Conservation (phyloP, 331 rosid species). For the Dryas integrifolia region DNA sequence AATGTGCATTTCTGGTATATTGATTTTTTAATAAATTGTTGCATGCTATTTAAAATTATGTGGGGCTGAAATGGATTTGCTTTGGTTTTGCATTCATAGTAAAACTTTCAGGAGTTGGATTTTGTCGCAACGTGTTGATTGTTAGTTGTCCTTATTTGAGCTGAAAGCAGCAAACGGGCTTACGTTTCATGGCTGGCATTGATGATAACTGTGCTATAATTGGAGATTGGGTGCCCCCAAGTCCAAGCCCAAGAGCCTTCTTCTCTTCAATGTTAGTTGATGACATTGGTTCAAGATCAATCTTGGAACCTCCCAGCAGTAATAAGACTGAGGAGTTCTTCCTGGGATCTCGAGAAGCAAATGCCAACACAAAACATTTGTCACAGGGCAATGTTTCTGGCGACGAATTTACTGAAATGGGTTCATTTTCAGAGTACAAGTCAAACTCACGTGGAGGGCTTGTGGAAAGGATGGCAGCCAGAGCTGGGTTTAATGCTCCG, state of each 20-base stretch:
- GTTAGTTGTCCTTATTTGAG: conserved; percentile 20
- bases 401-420: conserved; percentile 29
- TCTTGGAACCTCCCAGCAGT: conserved; percentile 40
- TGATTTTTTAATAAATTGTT: background rate
- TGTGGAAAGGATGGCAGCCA: conserved; percentile 82
- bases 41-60: conserved; percentile 12
- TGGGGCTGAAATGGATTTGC: conserved; percentile 1
- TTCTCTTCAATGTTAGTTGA: conserved; percentile 66
- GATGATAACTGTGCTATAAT: conserved; percentile 62
- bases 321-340: conserved; percentile 46
- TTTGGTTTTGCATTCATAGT: background rate
- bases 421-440: conserved; percentile 45
- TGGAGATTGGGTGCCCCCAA: conserved; percentile 73
- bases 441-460: conserved; percentile 60
- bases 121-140: conserved; percentile 25
- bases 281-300: conserved; percentile 46
- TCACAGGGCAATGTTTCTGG: conserved; percentile 37
- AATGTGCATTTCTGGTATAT: conserved; percentile 7
- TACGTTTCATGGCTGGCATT: conserved; percentile 70
- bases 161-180: conserved; percentile 1
- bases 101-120: conserved; percentile 26
- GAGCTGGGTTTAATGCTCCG: conserved; percentile 97
- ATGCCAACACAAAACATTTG: conserved; percentile 19
- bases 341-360: conserved; percentile 41
- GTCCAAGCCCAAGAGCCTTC: conserved; percentile 68